Evolutionary conservation across 768 basidiomycete species (phyloP).

Genomic region (Gloeophyllum trabeum): DNA sequence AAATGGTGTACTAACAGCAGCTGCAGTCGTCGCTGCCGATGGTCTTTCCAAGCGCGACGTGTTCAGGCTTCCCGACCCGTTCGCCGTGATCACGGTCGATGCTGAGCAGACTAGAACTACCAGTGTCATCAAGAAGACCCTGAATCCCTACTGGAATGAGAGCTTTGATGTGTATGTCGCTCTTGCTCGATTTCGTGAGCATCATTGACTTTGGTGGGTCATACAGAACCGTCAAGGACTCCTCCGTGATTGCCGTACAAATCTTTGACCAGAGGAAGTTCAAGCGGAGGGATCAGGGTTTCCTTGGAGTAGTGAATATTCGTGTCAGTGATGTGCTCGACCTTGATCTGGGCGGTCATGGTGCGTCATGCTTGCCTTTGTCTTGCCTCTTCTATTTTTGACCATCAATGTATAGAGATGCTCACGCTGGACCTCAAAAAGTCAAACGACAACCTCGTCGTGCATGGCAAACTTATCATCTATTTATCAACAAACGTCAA

Average conservation of each 20-base stretch:
- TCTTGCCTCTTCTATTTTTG: constrained; percentile 1
- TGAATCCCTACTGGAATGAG: constrained; percentile 97
- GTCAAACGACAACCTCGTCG: constrained; percentile 97
- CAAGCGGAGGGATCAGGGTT: constrained; percentile 96
- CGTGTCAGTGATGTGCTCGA: constrained; percentile 86
- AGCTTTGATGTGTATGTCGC: constrained; percentile 85
- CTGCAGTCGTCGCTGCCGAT: constrained; percentile 90
- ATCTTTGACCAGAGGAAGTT: constrained; percentile 99
- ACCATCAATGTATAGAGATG: constrained; percentile 55
- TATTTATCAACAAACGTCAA: constrained; percentile 89
- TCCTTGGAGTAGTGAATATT: constrained; percentile 95
- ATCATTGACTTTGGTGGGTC: background rate
- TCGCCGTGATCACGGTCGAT: constrained; percentile 97
- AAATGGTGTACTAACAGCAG: background rate
- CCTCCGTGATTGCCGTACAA: constrained; percentile 95
- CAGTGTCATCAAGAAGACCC: constrained; percentile 90
- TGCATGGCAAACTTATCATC: constrained; percentile 95
- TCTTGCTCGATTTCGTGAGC: background rate
- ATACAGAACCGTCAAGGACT: constrained; percentile 85
- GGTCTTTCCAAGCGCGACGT: constrained; percentile 91
- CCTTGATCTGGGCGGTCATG: constrained; percentile 86
- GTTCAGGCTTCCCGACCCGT: constrained; percentile 93
- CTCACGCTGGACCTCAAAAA: constrained; percentile 94
- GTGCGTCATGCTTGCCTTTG: constrained; percentile 31
- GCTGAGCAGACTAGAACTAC: constrained; percentile 97